Percentiles rank a stretch among this genome's conserved stretches.
Conservation (phyloP, 108 stramenopile genomes). For the Skeletonema costatum region DNA sequence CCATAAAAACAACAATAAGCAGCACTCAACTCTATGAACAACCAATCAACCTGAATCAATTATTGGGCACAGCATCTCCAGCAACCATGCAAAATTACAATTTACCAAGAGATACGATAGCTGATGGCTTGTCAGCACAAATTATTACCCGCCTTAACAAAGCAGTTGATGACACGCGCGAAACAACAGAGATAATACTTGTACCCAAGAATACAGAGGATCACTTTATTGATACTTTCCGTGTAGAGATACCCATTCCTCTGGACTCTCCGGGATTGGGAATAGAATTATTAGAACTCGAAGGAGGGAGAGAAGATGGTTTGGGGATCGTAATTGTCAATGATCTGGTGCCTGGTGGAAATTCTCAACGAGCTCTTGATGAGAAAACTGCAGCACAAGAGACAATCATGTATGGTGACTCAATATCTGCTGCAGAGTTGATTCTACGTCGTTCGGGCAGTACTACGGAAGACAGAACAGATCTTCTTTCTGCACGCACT, state of each 20-base stretch:
- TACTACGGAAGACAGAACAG: conserved; percentile 19
- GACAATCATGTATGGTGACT: conserved; percentile 40
- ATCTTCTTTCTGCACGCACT: conserved; percentile 33
- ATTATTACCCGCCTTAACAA: conserved; percentile 17
- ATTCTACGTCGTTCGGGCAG: not conserved
- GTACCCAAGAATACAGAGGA: conserved; percentile 47
- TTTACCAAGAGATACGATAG: conserved; percentile 9
- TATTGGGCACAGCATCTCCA: conserved; percentile 29
- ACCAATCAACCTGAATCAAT: conserved; percentile 19
- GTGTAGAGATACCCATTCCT: conserved; percentile 47
- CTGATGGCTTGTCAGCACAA: conserved; percentile 12
- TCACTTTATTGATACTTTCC: conserved; percentile 58
- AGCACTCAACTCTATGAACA: conserved; percentile 19
- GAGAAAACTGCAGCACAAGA: not conserved
- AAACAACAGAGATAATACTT: conserved; percentile 22
- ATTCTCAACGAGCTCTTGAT: conserved; percentile 15
- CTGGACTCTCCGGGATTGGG: conserved; percentile 39
- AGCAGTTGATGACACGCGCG: conserved; percentile 1
- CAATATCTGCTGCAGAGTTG: conserved; percentile 28
- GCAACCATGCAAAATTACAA: conserved; percentile 26
- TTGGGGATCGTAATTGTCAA: conserved; percentile 45
- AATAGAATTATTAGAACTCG: conserved; percentile 41
- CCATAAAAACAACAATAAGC: not conserved
- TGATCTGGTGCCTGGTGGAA: conserved; percentile 38
- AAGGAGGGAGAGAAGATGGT: conserved; percentile 53